Percentiles rank a stretch among this genome's conserved stretches.
These are phyloP conservation scores for Leptographium galeiforme DNA, from an alignment of 2,329 filamentous ascomycete genomes.

Conservation along the genomic window DNA sequence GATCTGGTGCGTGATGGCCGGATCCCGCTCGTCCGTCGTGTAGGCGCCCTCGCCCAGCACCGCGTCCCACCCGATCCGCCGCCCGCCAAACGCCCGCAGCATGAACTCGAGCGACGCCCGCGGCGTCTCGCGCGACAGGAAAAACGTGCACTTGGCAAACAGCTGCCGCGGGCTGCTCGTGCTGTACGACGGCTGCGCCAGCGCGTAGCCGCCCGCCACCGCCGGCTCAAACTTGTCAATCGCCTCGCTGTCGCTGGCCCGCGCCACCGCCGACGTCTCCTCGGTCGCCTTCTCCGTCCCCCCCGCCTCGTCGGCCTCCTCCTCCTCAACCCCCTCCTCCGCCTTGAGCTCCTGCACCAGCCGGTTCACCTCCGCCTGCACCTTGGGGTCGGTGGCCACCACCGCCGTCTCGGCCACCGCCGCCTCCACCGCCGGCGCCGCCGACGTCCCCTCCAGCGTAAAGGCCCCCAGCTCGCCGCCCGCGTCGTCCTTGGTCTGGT, in stretches of 20 bases:
- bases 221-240: conserved; percentile 89
- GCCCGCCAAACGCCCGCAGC: conserved; percentile 87
- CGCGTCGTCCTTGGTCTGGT: conserved; percentile 71
- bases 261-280: conserved; percentile 24
- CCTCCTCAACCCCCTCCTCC: conserved; percentile 13
- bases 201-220: conserved; percentile 70
- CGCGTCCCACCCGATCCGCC: conserved; percentile 86
- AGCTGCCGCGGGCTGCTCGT: conserved; percentile 58
- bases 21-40: conserved; percentile 77
- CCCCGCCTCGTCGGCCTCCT: conserved; percentile 32
- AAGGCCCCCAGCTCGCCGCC: conserved; percentile 86
- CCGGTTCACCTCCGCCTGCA: conserved; percentile 55
- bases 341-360: conserved; percentile 54
- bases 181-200: conserved; percentile 62
- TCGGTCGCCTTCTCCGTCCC: too few relatives aligned
- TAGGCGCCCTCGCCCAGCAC: conserved; percentile 85
- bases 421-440: conserved; percentile 28
- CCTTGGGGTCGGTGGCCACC: conserved; percentile 39
- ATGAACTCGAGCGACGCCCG: conserved; percentile 85
- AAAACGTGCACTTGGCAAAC: conserved; percentile 83
- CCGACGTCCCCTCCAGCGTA: conserved; percentile 56
- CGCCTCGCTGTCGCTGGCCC: conserved; percentile 29
- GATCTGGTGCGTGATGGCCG: conserved; percentile 88
- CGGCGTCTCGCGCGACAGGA: conserved; percentile 85
- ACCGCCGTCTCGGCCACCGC: conserved; percentile 32